Percentiles rank a stretch among this genome's conserved stretches.
phyloP scores from a whole-genome alignment of 139 green algal species.

The Coccomyxa sp. region DNA sequence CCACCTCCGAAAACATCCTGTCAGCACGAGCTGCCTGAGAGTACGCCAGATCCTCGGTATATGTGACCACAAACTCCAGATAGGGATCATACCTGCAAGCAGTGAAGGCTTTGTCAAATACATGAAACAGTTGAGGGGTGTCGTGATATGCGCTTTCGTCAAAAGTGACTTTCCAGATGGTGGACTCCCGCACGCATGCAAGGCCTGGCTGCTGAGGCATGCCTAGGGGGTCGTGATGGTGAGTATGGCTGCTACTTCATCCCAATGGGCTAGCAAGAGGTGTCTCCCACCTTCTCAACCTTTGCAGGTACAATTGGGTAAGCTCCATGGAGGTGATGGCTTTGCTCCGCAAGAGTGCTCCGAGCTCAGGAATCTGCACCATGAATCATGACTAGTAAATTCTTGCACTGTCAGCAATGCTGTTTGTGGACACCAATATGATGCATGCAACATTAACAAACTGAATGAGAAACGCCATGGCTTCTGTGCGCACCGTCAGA shows the following conservation, averaged over 20 bases:
- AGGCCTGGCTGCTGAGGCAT: neutral
- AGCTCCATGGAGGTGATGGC: neutral
- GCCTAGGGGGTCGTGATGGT: neutral
- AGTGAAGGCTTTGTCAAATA: too few relatives aligned
- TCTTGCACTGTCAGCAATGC: too few relatives aligned
- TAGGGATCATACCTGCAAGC: conserved; percentile 18
- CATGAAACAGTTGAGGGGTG: too few relatives aligned
- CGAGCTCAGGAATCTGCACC: conserved; percentile 20
- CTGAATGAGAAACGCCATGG: too few relatives aligned
- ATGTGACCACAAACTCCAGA: conserved; percentile 28
- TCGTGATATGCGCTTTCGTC: too few relatives aligned
- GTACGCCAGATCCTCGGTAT: conserved; percentile 18
- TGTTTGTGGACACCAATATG: too few relatives aligned
- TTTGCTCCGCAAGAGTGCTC: conserved; percentile 6
- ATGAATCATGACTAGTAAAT: neutral
- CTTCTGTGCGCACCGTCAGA: neutral
- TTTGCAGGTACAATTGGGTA: neutral
- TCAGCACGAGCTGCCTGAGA: conserved; percentile 22
- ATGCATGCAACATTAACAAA: too few relatives aligned
- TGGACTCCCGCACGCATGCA: neutral
- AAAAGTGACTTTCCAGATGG: neutral
- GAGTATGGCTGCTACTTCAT: neutral
- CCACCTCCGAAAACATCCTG: conserved; percentile 6
- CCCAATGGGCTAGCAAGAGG: neutral
- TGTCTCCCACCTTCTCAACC: neutral